Conservation (phyloP, 371 early-diverging fungal species). For the Mucor circinelloides region DNA sequence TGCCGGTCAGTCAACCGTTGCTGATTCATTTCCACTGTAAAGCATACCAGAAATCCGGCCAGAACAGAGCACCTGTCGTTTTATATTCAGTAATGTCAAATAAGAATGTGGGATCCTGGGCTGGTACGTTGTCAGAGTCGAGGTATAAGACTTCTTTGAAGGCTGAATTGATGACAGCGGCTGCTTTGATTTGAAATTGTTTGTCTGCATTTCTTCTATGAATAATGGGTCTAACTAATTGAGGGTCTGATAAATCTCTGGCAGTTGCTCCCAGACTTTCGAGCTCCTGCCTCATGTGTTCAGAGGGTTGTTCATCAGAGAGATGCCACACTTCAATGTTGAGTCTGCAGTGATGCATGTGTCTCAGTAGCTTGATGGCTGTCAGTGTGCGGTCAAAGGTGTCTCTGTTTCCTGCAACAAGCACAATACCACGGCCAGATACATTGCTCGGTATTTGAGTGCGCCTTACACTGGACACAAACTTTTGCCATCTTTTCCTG, state of each 20-base stretch:
- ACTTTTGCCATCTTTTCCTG: constrained; percentile 33
- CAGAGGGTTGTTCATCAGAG: constrained; percentile 36
- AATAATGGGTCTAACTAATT: constrained; percentile 32
- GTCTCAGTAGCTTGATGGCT: constrained; percentile 30
- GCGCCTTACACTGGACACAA: constrained; percentile 19
- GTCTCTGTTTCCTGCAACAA: constrained; percentile 49
- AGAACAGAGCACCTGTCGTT: constrained; percentile 54
- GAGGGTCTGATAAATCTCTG: constrained; percentile 31
- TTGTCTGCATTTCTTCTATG: constrained; percentile 37
- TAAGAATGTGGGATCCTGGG: constrained; percentile 47
- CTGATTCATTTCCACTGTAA: background rate
- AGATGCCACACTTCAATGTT: constrained; percentile 50
- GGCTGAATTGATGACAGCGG: constrained; percentile 49
- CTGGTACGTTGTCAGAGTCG: constrained; percentile 58
- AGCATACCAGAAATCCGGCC: constrained; percentile 62
- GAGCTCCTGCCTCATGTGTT: constrained; percentile 11
- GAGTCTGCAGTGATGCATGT: constrained; percentile 24
- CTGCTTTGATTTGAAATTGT: constrained; percentile 57
- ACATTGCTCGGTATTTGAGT: constrained; percentile 3
- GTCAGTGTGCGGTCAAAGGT: constrained; percentile 41
- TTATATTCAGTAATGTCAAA: constrained; percentile 48
- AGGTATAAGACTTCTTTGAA: constrained; percentile 55
- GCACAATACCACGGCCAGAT: constrained; percentile 36
- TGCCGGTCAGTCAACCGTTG: background rate
- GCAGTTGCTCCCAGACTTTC: constrained; percentile 18